Evolutionary conservation across 2,329 filamentous ascomycete genomes (phyloP).

Genomic region (Knoxdaviesia proteae): DNA sequence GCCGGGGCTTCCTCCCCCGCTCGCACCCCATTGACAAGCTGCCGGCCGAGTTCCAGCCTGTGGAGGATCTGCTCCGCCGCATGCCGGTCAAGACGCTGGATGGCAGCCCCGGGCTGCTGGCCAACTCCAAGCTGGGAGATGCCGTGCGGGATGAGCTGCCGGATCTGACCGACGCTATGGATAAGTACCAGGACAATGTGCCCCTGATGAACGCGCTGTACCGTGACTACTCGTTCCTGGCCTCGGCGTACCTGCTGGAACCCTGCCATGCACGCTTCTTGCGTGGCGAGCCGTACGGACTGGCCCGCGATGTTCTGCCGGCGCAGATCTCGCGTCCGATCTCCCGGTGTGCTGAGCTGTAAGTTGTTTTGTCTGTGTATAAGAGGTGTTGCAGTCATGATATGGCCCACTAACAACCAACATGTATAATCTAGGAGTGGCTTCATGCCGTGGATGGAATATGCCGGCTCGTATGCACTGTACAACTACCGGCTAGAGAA

Average conservation of each 20-base stretch:
- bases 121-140: conserved; percentile 50
- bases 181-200: conserved; percentile 52
- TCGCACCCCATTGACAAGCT: conserved; percentile 40
- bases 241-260: conserved; percentile 76
- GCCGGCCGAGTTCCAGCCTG: conserved; percentile 49
- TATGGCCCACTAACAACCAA: background rate
- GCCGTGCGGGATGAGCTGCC: conserved; percentile 55
- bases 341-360: conserved; percentile 68
- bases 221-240: conserved; percentile 78
- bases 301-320: conserved; percentile 56
- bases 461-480: conserved; percentile 45
- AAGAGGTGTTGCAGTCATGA: background rate
- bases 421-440: conserved; percentile 24
- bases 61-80: conserved; percentile 51
- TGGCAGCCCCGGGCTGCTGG: conserved; percentile 59
- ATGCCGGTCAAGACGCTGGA: conserved; percentile 62
- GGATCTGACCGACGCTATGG: conserved; percentile 53
- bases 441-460: conserved; percentile 89
- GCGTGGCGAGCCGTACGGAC: conserved; percentile 54
- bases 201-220: conserved; percentile 72
- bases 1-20: conserved; percentile 54
- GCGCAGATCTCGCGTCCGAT: conserved; percentile 60
- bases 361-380: conserved; percentile 18
- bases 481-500: conserved; percentile 45
- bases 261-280: conserved; percentile 63